Evolutionary conservation across 202 grass and related monocot species (phyloP).

Genomic region (Setaria viridis): DNA sequence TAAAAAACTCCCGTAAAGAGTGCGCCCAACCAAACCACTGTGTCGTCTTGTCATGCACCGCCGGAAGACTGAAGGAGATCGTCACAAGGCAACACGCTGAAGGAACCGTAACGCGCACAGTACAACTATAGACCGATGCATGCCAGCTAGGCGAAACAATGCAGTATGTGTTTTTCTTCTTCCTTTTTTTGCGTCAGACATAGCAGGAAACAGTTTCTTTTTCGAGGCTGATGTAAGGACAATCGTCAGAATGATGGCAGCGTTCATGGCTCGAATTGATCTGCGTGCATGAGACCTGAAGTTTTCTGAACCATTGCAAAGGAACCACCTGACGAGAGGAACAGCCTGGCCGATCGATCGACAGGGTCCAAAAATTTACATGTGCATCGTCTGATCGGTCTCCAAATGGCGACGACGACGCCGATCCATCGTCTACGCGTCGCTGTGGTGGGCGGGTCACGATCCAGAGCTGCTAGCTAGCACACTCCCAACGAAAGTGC

Average conservation of each 20-base stretch:
- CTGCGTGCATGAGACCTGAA: background rate
- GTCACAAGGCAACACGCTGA: constrained; percentile 16
- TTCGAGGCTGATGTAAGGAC: background rate
- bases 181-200: background rate
- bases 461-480: no score
- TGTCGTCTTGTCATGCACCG: background rate
- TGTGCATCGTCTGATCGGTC: background rate
- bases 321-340: background rate
- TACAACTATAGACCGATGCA: background rate
- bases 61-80: background rate
- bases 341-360: background rate
- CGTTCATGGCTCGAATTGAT: background rate
- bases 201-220: background rate
- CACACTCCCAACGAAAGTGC: background rate
- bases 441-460: background rate
- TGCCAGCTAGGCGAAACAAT: background rate
- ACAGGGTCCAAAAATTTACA: background rate
- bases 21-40: background rate
- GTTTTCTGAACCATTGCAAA: background rate
- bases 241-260: background rate
- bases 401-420: constrained; percentile 9
- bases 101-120: constrained; percentile 2
- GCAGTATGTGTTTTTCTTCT: background rate
- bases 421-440: background rate
- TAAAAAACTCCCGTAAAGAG: constrained; percentile 1